Evolutionary conservation across 768 basidiomycete species (phyloP).

Genomic region (Harrya chromipes): DNA sequence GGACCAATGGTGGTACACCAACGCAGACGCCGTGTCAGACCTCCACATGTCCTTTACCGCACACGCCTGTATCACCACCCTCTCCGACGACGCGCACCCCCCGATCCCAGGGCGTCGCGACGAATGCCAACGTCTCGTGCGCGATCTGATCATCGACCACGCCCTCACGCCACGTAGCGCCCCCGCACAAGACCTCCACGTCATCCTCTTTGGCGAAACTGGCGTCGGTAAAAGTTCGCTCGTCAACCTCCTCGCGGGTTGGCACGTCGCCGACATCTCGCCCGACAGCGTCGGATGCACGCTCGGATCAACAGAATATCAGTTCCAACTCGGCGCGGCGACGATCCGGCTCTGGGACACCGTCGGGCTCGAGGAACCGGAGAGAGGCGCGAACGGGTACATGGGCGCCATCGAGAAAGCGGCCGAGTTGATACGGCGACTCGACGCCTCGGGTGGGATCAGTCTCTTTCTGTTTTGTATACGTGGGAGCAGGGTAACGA

Average conservation of each 20-base stretch:
- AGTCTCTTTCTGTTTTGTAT: constrained; percentile 33
- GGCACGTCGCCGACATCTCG: constrained; percentile 23
- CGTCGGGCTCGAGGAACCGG: constrained; percentile 29
- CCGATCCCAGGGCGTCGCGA: constrained; percentile 17
- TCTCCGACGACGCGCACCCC: constrained; percentile 19
- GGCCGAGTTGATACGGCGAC: constrained; percentile 27
- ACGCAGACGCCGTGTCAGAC: constrained; percentile 8
- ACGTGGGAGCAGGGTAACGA: constrained; percentile 29
- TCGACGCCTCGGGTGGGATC: constrained; percentile 28
- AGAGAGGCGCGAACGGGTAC: constrained; percentile 15
- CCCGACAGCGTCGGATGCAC: constrained; percentile 31
- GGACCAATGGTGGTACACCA: constrained; percentile 23
- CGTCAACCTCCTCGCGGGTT: constrained; percentile 38
- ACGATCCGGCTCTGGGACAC: constrained; percentile 33
- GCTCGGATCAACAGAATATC: constrained; percentile 25
- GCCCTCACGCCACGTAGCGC: constrained; percentile 19
- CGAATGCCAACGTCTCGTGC: constrained; percentile 22
- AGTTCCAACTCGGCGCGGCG: constrained; percentile 22
- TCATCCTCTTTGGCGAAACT: constrained; percentile 42
- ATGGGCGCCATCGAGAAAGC: constrained; percentile 28
- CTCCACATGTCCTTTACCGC: constrained; percentile 12
- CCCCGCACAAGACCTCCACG: constrained; percentile 22
- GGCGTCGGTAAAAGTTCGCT: constrained; percentile 36
- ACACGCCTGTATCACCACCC: constrained; percentile 25
- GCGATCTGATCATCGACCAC: constrained; percentile 22